Base-by-base conservation (phyloP, 768 basidiomycete genomes). In the Agaricus subrufescens region DNA sequence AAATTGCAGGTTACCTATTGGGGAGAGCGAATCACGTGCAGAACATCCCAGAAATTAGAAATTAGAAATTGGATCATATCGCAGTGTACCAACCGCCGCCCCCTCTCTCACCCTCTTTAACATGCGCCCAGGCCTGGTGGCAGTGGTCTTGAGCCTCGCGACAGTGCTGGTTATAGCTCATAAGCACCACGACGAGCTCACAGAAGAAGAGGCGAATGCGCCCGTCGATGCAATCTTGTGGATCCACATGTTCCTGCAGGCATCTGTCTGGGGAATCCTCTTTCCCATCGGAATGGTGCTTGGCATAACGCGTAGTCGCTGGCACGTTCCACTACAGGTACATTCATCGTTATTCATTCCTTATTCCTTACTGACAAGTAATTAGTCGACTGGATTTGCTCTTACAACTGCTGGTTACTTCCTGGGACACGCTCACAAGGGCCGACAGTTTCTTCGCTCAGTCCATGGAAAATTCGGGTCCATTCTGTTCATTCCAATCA, bases 321-420 rank as follows among this genome's bases (percentile, higher is more conserved):
- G 89, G 86, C 94, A 97, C 68, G 92, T 94, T 44, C 94, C 94
- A 4, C 67, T 94, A 4, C 94, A 96, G 72, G 89, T 86, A 49
- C 39, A 77, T 63, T 25, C 45, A 27, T 51, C 27, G 60, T 31
- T 27, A 40, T 15, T 46, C 29, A 9, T n/a, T 1, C 7, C 26
- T 29, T 40, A 37, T 2, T 12, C 14, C 10, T 2, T 40, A 30
- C 50, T 58, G 25, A 57, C 38, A 39, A 39, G 53, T 15, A 31
- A 8, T 47, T 56, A 91, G 88, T 78, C 77, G 54, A 73, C 80
- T 6, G 90, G 85, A 2, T 83, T 90, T 58, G 79, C 79, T 1
- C 70, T 96, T 47, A 89, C 89, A 3, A 70, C 81, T 11, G 85
- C 76, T 0, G 93, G 92, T 6, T 89, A 87, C 64, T 70, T 89